These are phyloP conservation scores for Astrephomene gubernaculifera DNA, from an alignment of 139 green algal genomes.

Conservation along the genomic window DNA sequence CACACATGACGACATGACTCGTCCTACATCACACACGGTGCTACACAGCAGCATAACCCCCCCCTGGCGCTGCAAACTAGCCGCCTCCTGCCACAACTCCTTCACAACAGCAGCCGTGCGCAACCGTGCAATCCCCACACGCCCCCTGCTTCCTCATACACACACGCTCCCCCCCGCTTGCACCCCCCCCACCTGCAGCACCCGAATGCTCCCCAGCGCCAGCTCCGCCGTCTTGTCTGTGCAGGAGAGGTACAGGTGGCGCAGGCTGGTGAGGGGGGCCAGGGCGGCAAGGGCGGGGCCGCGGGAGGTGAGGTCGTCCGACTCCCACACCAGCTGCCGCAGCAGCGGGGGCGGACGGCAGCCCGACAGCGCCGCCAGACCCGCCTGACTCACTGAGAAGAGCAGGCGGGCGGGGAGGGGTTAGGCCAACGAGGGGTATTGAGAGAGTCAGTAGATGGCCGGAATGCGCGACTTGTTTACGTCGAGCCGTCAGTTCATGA, in stretches of 20 bases:
- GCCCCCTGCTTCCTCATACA: too few relatives aligned
- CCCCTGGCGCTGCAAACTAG: too few relatives aligned
- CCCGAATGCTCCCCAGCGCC: slow-evolving; percentile 23
- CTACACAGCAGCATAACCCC: too few relatives aligned
- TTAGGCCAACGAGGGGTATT: too few relatives aligned
- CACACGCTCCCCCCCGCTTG: neutral
- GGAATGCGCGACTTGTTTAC: too few relatives aligned
- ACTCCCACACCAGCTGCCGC: slow-evolving; percentile 3
- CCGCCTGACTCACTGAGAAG: slow-evolving; percentile 24
- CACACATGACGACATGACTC: too few relatives aligned
- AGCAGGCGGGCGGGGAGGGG: neutral
- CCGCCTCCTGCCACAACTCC: neutral
- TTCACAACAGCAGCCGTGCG: too few relatives aligned
- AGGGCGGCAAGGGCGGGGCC: slow-evolving; percentile 10
- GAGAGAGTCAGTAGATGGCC: too few relatives aligned
- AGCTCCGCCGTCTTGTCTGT: slow-evolving; percentile 37
- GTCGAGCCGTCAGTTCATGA: too few relatives aligned
- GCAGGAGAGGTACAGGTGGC: slow-evolving; percentile 32
- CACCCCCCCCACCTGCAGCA: slow-evolving; percentile 11
- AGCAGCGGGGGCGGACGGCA: neutral
- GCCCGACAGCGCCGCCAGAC: slow-evolving; percentile 1
- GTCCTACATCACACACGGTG: too few relatives aligned
- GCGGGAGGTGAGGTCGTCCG: slow-evolving; percentile 26
- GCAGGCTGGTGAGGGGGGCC: slow-evolving; percentile 14
- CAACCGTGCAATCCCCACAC: too few relatives aligned